A percentile compares a stretch with the other conserved stretches of the same genome.
These are phyloP conservation scores for Lindgomyces ingoldianus DNA, from an alignment of 495 filamentous ascomycete species.

Conservation along the genomic window DNA sequence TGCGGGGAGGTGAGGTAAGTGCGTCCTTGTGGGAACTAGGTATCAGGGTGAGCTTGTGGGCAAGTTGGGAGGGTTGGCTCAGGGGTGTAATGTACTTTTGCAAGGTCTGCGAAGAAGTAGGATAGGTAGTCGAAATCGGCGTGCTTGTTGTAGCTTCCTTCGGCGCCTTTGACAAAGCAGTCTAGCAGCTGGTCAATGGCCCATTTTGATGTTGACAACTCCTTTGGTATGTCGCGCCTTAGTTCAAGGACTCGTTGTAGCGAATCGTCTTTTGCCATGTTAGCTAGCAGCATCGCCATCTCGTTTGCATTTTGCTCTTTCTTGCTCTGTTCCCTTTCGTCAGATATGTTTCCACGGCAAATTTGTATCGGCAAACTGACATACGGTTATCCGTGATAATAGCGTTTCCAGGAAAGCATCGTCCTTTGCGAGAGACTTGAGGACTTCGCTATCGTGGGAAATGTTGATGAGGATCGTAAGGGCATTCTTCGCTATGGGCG, in stretches of 20 bases:
- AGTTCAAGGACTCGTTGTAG: constrained; percentile 66
- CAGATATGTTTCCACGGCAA: neutral
- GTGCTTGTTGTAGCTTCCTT: constrained; percentile 77
- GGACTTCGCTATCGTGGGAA: constrained; percentile 71
- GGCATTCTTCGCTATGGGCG: constrained; percentile 89
- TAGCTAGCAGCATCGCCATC: constrained; percentile 88
- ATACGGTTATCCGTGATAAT: constrained; percentile 71
- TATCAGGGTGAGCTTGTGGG: neutral
- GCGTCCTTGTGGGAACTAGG: constrained; percentile 62
- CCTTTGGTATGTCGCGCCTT: constrained; percentile 61
- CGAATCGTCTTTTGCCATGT: constrained; percentile 76
- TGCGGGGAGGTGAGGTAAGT: constrained; percentile 72
- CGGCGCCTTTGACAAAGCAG: constrained; percentile 88
- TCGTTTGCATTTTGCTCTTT: constrained; percentile 79
- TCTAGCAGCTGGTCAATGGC: constrained; percentile 91
- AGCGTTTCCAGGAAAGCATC: constrained; percentile 77
- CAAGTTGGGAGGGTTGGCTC: no score
- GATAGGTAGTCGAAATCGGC: constrained; percentile 89
- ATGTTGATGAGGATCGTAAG: constrained; percentile 92
- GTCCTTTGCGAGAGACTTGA: constrained; percentile 72
- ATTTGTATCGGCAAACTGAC: constrained; percentile 45
- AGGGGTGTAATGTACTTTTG: constrained; percentile 61
- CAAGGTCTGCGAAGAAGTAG: constrained; percentile 90
- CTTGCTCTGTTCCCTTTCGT: constrained; percentile 48
- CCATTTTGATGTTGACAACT: constrained; percentile 64